A percentile compares a stretch with the other conserved stretches of the same genome.
Conservation (phyloP, 2,329 filamentous ascomycete species). For the Alternaria gansuensis region DNA sequence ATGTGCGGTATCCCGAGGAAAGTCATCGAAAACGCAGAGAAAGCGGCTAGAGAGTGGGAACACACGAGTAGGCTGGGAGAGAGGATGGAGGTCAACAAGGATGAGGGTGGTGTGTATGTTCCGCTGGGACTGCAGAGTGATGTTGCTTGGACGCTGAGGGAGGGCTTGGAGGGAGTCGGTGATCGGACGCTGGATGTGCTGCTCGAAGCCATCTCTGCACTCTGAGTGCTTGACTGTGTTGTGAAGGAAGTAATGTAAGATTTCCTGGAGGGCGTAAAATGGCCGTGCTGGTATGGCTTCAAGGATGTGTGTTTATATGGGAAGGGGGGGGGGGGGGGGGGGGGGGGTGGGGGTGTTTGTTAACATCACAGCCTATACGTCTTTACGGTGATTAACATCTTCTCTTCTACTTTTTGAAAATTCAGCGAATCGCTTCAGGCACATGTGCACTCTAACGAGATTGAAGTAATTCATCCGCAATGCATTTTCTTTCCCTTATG, state of each 20-base stretch:
- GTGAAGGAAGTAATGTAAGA: background rate
- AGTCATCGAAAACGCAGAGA: constrained; percentile 86
- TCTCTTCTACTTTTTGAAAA: background rate
- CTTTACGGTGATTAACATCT: background rate
- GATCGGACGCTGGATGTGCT: constrained; percentile 66
- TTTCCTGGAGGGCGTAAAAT: background rate
- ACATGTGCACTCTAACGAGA: background rate
- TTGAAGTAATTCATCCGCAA: background rate
- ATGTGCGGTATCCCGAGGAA: constrained; percentile 93
- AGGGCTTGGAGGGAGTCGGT: constrained; percentile 56
- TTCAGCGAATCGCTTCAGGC: background rate
- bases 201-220: constrained; percentile 63
- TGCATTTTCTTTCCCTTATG: background rate
- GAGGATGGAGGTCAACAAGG: constrained; percentile 76
- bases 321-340: background rate
- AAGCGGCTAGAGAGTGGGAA: constrained; percentile 91
- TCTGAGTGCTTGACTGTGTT: constrained; percentile 49
- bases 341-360: no score
- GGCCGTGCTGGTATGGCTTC: background rate
- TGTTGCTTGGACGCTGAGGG: constrained; percentile 77
- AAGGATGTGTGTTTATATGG: constrained; percentile 16
- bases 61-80: constrained; percentile 91
- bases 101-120: constrained; percentile 78
- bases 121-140: constrained; percentile 89
- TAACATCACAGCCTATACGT: background rate